Percentiles rank a stretch among this genome's conserved stretches.
phyloP scores from a whole-genome alignment of 2,329 filamentous ascomycete genomes.

The Aspergillus calidoustus region DNA sequence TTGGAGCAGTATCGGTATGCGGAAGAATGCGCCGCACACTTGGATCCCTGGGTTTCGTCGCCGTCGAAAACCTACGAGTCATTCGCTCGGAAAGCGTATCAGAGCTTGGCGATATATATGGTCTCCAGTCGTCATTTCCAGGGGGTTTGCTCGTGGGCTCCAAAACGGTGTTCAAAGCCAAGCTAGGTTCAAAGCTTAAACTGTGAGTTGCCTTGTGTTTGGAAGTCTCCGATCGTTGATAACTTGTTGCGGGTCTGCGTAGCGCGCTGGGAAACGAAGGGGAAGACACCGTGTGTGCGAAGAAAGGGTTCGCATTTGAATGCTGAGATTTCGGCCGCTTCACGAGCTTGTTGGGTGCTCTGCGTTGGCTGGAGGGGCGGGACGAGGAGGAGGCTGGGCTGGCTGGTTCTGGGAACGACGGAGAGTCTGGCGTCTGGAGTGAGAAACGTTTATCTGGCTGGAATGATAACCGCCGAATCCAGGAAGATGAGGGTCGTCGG shows the following conservation, averaged over 20 bases:
- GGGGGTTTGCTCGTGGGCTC: constrained; percentile 13
- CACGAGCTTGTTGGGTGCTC: constrained; percentile 63
- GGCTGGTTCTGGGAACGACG: constrained; percentile 58
- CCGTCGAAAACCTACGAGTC: constrained; percentile 47
- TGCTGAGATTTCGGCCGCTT: constrained; percentile 64
- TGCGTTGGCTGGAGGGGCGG: constrained; percentile 34
- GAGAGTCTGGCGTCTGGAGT: constrained; percentile 56
- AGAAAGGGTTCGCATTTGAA: constrained; percentile 46
- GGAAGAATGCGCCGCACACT: constrained; percentile 51
- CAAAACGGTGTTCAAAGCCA: constrained; percentile 18
- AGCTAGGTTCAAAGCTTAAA: constrained; percentile 33
- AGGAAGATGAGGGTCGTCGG: constrained; percentile 53
- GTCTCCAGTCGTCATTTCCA: constrained; percentile 38
- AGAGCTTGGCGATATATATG: constrained; percentile 43
- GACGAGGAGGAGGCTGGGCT: constrained; percentile 54
- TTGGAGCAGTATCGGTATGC: constrained; percentile 50
- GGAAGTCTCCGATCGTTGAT: constrained; percentile 62
- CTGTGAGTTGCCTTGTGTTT: constrained; percentile 48
- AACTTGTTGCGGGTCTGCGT: constrained; percentile 65
- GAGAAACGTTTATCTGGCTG: constrained; percentile 53
- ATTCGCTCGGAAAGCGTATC: constrained; percentile 35
- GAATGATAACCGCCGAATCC: constrained; percentile 62
- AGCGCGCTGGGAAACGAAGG: constrained; percentile 55
- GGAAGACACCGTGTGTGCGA: constrained; percentile 34
- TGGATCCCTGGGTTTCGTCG: constrained; percentile 40